Conservation (phyloP, 495 filamentous ascomycete species). For the Pyronema domesticum region DNA sequence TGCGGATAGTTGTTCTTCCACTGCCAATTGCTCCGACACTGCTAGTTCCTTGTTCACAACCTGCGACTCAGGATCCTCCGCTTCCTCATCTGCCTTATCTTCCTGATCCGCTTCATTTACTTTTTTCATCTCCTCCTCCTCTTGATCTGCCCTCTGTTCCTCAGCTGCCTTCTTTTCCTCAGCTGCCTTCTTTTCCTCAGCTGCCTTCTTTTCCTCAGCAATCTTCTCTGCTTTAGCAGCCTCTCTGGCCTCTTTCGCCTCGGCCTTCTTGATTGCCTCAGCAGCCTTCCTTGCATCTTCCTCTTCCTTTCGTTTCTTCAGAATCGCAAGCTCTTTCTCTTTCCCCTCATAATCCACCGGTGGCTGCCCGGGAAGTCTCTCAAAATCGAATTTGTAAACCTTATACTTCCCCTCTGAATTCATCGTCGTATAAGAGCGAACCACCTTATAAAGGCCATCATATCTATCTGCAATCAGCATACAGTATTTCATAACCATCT, state of each 20-base stretch:
- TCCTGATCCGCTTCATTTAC: background rate
- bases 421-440: conserved; percentile 22
- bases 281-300: background rate
- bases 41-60: no score
- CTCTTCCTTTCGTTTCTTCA: background rate
- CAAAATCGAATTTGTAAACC: conserved; percentile 24
- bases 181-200: no score
- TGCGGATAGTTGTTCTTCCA: no score
- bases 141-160: no score
- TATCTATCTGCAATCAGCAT: conserved; percentile 8
- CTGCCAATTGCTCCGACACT: no score
- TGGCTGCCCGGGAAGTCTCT: conserved; percentile 21
- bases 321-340: background rate
- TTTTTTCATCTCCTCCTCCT: background rate
- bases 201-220: no score
- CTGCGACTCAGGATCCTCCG: no score
- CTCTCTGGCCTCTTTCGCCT: background rate
- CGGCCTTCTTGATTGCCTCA: background rate
- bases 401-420: conserved; percentile 17
- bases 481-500: no score
- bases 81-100: background rate
- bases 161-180: no score
- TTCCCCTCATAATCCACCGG: conserved; percentile 10
- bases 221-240: no score
- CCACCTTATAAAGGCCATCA: conserved; percentile 22